A percentile compares a stretch with the other conserved stretches of the same genome.
These are phyloP conservation scores for Vitis rotundifolia DNA, from an alignment of 164 flowering plant species.

Conservation along the genomic window DNA sequence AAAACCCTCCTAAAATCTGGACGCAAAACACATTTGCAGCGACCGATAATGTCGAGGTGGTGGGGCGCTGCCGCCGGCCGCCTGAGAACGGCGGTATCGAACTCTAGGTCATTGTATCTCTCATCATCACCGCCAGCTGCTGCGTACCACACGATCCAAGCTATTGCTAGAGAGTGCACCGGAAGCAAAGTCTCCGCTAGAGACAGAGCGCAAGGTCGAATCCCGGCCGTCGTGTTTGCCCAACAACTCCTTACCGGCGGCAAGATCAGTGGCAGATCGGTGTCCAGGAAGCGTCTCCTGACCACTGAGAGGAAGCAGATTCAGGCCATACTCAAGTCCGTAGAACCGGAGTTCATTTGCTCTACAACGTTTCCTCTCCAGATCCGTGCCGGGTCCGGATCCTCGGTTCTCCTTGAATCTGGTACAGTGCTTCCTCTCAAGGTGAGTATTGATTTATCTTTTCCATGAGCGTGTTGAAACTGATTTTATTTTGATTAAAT, in stretches of 20 bases:
- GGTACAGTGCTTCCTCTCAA: constrained; percentile 83
- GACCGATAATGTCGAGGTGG: constrained; percentile 37
- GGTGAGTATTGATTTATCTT: constrained; percentile 27
- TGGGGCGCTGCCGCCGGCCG: constrained; percentile 44
- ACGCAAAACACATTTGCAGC: too few relatives aligned
- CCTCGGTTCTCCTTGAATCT: constrained; percentile 63
- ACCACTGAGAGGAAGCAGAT: constrained; percentile 82
- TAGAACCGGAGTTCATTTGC: constrained; percentile 59
- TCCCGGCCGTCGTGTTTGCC: constrained; percentile 81
- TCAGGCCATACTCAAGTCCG: constrained; percentile 52
- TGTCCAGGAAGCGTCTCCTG: constrained; percentile 58
- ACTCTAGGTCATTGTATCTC: not conserved
- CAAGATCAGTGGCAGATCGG: constrained; percentile 20
- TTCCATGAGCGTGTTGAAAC: not conserved
- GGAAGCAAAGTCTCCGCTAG: constrained; percentile 52
- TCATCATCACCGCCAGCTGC: constrained; percentile 8
- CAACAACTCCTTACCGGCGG: constrained; percentile 25
- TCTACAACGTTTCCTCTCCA: constrained; percentile 84
- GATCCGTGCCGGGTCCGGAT: constrained; percentile 89
- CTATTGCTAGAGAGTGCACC: constrained; percentile 63
- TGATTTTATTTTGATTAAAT: not conserved
- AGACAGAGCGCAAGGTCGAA: constrained; percentile 78
- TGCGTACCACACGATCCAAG: constrained; percentile 73
- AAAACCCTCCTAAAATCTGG: constrained; percentile 1
- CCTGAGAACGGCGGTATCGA: constrained; percentile 24